These are phyloP conservation scores for Cerioporus squamosus DNA, from an alignment of 1,284 basidiomycete species.

Conservation along the genomic window DNA sequence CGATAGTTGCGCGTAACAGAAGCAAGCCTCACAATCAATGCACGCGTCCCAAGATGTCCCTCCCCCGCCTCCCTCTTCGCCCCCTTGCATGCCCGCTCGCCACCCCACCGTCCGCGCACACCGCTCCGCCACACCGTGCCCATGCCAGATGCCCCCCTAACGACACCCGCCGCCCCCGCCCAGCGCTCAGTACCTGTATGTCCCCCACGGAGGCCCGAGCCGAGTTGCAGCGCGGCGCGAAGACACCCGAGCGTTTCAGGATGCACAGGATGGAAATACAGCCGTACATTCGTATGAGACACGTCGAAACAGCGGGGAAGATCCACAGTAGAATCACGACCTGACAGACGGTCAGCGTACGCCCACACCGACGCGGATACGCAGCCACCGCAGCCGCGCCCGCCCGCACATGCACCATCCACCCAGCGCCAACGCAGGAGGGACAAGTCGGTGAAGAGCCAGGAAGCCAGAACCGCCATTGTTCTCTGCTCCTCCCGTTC, in stretches of 20 bases:
- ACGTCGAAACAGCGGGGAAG: not conserved
- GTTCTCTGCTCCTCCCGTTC: no score
- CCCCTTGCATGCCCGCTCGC: no score
- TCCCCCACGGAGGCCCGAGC: not conserved
- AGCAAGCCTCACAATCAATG: not conserved
- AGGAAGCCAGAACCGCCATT: no score
- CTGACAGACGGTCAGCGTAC: conserved; percentile 73
- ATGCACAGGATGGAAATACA: not conserved
- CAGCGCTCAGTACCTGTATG: conserved; percentile 15
- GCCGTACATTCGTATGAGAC: not conserved
- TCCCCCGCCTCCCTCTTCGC: no score
- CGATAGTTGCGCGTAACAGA: not conserved
- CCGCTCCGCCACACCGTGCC: no score
- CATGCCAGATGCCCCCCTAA: not conserved
- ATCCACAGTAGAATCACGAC: conserved; percentile 51
- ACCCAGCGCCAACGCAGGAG: no score
- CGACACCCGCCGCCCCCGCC: not conserved
- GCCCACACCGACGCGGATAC: conserved; percentile 28
- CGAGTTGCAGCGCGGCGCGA: not conserved
- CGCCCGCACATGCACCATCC: no score
- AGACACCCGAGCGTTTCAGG: not conserved
- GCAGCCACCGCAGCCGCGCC: not conserved
- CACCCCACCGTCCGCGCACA: not conserved
- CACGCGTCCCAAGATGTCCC: not conserved
- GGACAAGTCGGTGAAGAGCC: no score